Percentiles rank a stretch among this genome's conserved stretches.
phyloP scores from a whole-genome alignment of 148 eudicot genomes.

The Euryodendron excelsum region DNA sequence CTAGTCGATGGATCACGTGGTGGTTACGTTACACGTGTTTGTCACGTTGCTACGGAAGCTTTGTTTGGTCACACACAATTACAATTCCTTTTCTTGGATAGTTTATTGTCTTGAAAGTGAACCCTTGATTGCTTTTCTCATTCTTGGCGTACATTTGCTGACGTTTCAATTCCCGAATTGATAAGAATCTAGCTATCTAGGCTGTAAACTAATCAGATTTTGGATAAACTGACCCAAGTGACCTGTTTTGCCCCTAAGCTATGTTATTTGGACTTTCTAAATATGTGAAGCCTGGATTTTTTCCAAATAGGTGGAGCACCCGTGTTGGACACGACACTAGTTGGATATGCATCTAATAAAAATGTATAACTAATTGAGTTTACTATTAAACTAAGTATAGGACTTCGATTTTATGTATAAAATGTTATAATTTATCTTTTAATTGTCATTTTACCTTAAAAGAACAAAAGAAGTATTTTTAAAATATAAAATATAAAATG shows the following conservation, averaged over 20 bases:
- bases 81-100: background rate
- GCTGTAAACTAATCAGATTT: background rate
- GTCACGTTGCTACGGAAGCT: conserved; percentile 5
- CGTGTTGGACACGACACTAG: too few relatives aligned
- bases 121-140: background rate
- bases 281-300: too few relatives aligned
- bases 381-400: too few relatives aligned
- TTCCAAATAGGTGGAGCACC: too few relatives aligned
- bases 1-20: conserved; percentile 5
- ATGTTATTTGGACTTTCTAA: too few relatives aligned
- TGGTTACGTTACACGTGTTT: background rate
- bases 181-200: background rate
- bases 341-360: too few relatives aligned
- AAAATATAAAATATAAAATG: too few relatives aligned
- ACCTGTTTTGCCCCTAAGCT: background rate
- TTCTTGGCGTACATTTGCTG: background rate
- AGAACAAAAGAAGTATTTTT: too few relatives aligned
- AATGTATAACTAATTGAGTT: too few relatives aligned
- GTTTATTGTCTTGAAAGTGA: background rate
- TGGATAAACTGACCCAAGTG: background rate
- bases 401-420: too few relatives aligned
- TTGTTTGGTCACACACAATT: conserved; percentile 19
- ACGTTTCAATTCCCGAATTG: background rate
- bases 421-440: too few relatives aligned
- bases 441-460: too few relatives aligned